Conservation (phyloP, 2,329 filamentous ascomycete genomes). For the Arthrobotrys entomopaga region DNA sequence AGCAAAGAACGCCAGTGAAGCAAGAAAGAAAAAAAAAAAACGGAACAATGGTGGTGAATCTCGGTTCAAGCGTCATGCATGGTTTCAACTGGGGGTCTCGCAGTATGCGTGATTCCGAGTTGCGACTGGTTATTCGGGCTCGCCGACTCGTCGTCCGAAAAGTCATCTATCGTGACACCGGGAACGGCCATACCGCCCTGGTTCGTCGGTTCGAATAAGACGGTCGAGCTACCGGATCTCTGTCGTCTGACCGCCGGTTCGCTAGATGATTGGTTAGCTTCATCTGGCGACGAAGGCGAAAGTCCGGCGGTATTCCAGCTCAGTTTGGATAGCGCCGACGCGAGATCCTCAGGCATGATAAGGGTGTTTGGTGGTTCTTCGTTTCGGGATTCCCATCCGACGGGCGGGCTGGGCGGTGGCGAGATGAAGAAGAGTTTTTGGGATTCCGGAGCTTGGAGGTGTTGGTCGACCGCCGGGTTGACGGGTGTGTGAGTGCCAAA, state of each 20-base stretch:
- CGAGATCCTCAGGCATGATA: constrained; percentile 75
- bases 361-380: constrained; percentile 77
- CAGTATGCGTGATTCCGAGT: constrained; percentile 64
- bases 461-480: constrained; percentile 69
- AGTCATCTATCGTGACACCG: constrained; percentile 74
- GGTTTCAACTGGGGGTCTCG: constrained; percentile 73
- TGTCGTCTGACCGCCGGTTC: constrained; percentile 60
- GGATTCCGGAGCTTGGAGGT: constrained; percentile 76
- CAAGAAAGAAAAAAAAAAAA: constrained; percentile 6
- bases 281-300: constrained; percentile 58
- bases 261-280: constrained; percentile 61
- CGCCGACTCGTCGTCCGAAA: constrained; percentile 65
- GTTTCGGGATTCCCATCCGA: constrained; percentile 74
- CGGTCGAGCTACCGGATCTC: constrained; percentile 72
- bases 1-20: constrained; percentile 31
- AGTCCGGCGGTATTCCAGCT: constrained; percentile 54
- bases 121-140: constrained; percentile 66
- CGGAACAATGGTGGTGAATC: constrained; percentile 1
- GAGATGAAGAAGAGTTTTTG: constrained; percentile 74
- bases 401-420: constrained; percentile 74
- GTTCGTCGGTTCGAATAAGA: constrained; percentile 73
- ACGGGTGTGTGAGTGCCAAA: constrained; percentile 73
- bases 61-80: constrained; percentile 63
- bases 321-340: constrained; percentile 72
- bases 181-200: constrained; percentile 70